Base-by-base conservation (phyloP, 306 rosid genomes). In the Fragaria iinumae region DNA sequence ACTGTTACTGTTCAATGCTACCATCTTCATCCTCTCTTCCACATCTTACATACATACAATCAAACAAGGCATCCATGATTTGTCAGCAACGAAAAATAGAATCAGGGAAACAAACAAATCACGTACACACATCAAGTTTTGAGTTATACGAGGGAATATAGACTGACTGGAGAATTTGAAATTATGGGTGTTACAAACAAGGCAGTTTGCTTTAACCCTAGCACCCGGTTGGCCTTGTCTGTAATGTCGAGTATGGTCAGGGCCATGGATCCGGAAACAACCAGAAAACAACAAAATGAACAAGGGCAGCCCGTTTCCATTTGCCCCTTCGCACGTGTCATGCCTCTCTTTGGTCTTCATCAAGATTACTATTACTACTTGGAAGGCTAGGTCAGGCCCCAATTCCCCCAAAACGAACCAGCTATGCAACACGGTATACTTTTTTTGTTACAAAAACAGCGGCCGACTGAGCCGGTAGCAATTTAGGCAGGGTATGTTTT, bases 1-100 rank as follows among this genome's bases (percentile, higher is more conserved):
- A 9, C 25, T 91, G 23, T 11, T 29, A 10, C 81, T 48, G 76
- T 81, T 82, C 21, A 79, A 56, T 25, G 84, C 77, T 64, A 96
- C 62, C 72, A 67, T 80, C 71, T 88, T 96, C 91, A 96, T 87
- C 82, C 96, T 92, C 80, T 88, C 96, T 44, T 92, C 99, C 78
- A 96, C 67, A 32, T 91, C 99, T 96, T 86, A 88, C 69, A 78
- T 43, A 0, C 4, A 55, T 8, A 55, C 62, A 8, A 47, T 52
- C 8, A 27, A 67, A 50, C 11, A 5, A 14, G 39, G 27, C 73
- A 39, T 36, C 18, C 18, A 25, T 23, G 32, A 27, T n/a, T 20
- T 55, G 60, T 55, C 64, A 57, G 25, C 32, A 21, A 25, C 47
- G 64, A 38, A 44, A 55, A 52, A 57, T 16, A n/a, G 44, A 36